Percentiles rank a stretch among this genome's conserved stretches.
Evolutionary conservation across 2,329 filamentous ascomycete species (phyloP).

Genomic region (Diaporthe humulicola): DNA sequence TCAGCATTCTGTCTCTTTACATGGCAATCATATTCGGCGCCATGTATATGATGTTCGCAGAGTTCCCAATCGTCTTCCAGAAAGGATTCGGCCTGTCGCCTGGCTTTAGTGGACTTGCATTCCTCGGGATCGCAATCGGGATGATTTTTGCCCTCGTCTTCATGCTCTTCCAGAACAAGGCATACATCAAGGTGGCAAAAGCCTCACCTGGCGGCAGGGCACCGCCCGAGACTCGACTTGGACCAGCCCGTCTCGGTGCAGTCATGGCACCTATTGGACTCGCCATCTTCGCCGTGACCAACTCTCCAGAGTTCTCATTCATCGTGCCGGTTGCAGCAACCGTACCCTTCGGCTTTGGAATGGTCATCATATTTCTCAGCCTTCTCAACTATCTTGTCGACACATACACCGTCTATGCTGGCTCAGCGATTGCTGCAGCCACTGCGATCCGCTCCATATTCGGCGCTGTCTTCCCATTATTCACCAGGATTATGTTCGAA

Average conservation of each 20-base stretch:
- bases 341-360: slow-evolving; percentile 55
- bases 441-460: slow-evolving; percentile 79
- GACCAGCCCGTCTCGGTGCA: slow-evolving; percentile 70
- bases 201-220: slow-evolving; percentile 50
- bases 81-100: slow-evolving; percentile 66
- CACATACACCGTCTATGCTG: slow-evolving; percentile 80
- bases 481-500: slow-evolving; percentile 72
- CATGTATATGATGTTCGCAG: slow-evolving; percentile 67
- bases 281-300: slow-evolving; percentile 29
- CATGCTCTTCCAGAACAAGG: slow-evolving; percentile 65
- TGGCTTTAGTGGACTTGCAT: slow-evolving; percentile 71
- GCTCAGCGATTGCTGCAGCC: slow-evolving; percentile 80
- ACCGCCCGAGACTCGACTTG: slow-evolving; percentile 73
- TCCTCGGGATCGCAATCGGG: slow-evolving; percentile 74
- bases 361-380: slow-evolving; percentile 74
- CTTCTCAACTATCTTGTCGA: slow-evolving; percentile 78
- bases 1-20: slow-evolving; percentile 73
- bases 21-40: slow-evolving; percentile 70
- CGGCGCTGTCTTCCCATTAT: slow-evolving; percentile 80
- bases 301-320: slow-evolving; percentile 47
- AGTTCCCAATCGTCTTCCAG: slow-evolving; percentile 74
- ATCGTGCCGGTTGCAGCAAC: slow-evolving; percentile 52
- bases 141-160: slow-evolving; percentile 70
- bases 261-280: slow-evolving; percentile 48
- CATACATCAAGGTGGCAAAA: slow-evolving; percentile 56